Conservation (phyloP, 2,329 filamentous ascomycete genomes). For the Alternaria infectoria region DNA sequence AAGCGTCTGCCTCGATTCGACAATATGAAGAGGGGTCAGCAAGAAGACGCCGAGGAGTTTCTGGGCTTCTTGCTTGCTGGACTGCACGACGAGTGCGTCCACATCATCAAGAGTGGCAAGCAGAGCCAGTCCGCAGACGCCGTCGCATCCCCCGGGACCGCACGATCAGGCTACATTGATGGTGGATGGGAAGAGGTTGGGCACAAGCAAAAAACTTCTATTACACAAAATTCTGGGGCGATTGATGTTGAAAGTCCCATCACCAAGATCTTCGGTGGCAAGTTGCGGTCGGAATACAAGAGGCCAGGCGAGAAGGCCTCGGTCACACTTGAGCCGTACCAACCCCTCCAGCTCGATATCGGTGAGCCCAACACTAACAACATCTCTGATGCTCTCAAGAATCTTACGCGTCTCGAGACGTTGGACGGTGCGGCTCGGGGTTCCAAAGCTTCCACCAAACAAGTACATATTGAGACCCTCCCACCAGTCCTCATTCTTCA, state of each 20-base stretch:
- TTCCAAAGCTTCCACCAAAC: constrained; percentile 82
- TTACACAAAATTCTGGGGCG: constrained; percentile 84
- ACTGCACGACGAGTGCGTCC: constrained; percentile 88
- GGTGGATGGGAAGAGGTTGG: constrained; percentile 95
- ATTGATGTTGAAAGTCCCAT: constrained; percentile 78
- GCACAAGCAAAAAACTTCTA: constrained; percentile 83
- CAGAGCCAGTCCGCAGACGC: constrained; percentile 34
- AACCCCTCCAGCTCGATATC: constrained; percentile 93
- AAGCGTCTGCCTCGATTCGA: constrained; percentile 85
- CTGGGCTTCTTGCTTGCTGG: constrained; percentile 90
- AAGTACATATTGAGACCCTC: constrained; percentile 90
- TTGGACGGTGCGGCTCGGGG: constrained; percentile 82
- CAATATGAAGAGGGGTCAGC: constrained; percentile 93
- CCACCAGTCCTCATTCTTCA: constrained; percentile 93
- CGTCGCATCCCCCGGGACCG: constrained; percentile 53
- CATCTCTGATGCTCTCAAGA: constrained; percentile 88
- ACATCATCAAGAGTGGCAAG: constrained; percentile 68
- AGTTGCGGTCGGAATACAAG: constrained; percentile 85
- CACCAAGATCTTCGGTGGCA: constrained; percentile 92
- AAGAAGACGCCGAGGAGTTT: constrained; percentile 98
- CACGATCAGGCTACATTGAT: constrained; percentile 54
- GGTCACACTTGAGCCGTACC: constrained; percentile 90
- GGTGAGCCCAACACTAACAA: constrained; percentile 84
- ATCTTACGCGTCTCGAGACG: constrained; percentile 81
- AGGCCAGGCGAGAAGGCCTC: constrained; percentile 88